Evolutionary conservation across 441 rosid species (phyloP).

Genomic region (Bruguiera hainesii): DNA sequence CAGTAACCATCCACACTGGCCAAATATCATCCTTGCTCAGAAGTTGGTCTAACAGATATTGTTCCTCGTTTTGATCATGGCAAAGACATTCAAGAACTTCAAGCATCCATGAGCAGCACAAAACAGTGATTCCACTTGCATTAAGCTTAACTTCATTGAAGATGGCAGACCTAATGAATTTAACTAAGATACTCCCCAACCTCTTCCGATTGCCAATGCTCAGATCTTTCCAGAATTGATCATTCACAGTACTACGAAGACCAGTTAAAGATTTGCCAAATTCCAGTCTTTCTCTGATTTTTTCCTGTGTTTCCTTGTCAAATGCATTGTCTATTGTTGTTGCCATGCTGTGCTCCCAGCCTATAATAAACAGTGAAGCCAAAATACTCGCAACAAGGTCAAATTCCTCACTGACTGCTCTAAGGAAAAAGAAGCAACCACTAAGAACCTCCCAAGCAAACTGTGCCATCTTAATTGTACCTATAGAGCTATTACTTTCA

Average conservation of each 20-base stretch:
- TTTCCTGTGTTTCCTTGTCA: slow-evolving; percentile 37
- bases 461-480: slow-evolving; percentile 42
- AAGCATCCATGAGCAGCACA: slow-evolving; percentile 66
- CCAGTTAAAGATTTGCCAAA: slow-evolving; percentile 41
- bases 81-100: slow-evolving; percentile 61
- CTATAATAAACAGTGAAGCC: slow-evolving; percentile 58
- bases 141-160: slow-evolving; percentile 47
- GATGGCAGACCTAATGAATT: slow-evolving; percentile 51
- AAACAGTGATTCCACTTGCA: slow-evolving; percentile 38
- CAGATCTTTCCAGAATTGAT: slow-evolving; percentile 52
- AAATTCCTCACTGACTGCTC: slow-evolving; percentile 47
- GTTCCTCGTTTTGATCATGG: slow-evolving; percentile 54
- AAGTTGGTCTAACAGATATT: slow-evolving; percentile 60
- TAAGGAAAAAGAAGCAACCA: slow-evolving; percentile 62
- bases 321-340: slow-evolving; percentile 28
- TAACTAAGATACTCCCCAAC: slow-evolving; percentile 49
- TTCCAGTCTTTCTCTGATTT: slow-evolving; percentile 33
- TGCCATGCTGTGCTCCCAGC: slow-evolving; percentile 62
- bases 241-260: slow-evolving; percentile 42
- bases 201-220: slow-evolving; percentile 39
- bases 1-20: slow-evolving; percentile 74
- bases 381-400: slow-evolving; percentile 53
- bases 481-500: slow-evolving; percentile 29
- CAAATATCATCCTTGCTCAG: slow-evolving; percentile 58
- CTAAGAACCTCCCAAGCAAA: slow-evolving; percentile 66